Evolutionary conservation across 257 asterid species (phyloP).

Genomic region (Paulownia fortunei): DNA sequence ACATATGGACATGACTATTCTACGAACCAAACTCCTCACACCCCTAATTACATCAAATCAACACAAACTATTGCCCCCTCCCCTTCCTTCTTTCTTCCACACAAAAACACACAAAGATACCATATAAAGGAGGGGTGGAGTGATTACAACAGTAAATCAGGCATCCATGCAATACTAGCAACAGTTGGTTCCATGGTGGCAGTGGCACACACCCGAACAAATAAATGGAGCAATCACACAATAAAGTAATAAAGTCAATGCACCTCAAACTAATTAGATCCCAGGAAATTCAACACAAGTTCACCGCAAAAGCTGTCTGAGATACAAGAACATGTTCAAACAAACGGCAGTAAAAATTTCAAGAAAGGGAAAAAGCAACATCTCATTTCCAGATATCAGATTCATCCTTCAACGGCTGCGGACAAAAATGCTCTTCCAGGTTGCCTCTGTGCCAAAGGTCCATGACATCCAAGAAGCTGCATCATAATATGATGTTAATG

Average conservation of each 20-base stretch:
- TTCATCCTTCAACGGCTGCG: constrained; percentile 36
- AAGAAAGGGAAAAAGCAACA: background rate
- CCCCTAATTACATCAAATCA: too few relatives aligned
- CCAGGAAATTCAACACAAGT: background rate
- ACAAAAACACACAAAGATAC: too few relatives aligned
- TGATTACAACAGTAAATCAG: too few relatives aligned
- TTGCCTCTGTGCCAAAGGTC: constrained; percentile 41
- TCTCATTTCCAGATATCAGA: background rate
- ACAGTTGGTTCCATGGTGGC: too few relatives aligned
- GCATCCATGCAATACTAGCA: too few relatives aligned
- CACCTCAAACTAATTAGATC: background rate
- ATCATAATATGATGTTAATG: background rate
- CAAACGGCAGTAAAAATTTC: background rate
- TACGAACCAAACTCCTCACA: too few relatives aligned
- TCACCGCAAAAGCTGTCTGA: background rate
- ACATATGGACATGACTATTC: too few relatives aligned
- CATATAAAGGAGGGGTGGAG: too few relatives aligned
- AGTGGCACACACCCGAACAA: background rate
- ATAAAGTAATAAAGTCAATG: background rate
- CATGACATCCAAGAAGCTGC: constrained; percentile 51
- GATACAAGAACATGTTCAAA: background rate
- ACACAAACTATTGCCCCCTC: too few relatives aligned
- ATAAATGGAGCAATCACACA: background rate
- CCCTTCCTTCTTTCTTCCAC: too few relatives aligned
- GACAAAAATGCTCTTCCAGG: constrained; percentile 42